Evolutionary conservation across 495 filamentous ascomycete species (phyloP).

Genomic region (Aspergillus leporis): DNA sequence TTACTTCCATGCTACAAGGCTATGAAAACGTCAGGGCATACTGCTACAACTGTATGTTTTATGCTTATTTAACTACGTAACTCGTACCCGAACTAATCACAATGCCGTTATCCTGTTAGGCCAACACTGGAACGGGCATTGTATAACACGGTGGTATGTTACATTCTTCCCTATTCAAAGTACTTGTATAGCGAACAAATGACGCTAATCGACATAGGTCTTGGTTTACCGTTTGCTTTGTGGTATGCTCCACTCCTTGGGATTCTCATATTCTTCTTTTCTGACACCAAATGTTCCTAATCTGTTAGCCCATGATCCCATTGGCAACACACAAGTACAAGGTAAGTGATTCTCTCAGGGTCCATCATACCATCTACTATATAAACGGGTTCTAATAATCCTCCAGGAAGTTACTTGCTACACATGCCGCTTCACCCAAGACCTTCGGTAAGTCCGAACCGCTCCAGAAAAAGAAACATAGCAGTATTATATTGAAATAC

Average conservation of each 20-base stretch:
- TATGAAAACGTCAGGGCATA: constrained; percentile 56
- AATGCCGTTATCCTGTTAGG: constrained; percentile 28
- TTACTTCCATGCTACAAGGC: constrained; percentile 52
- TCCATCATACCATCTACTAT: background rate
- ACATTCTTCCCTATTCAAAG: background rate
- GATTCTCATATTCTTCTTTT: background rate
- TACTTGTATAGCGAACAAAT: background rate
- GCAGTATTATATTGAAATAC: background rate
- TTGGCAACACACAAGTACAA: constrained; percentile 53
- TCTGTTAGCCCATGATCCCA: constrained; percentile 47
- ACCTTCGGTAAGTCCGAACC: constrained; percentile 47
- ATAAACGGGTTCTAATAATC: constrained; percentile 18
- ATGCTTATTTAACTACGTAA: background rate
- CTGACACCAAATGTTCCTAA: background rate
- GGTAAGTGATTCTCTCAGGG: constrained; percentile 22
- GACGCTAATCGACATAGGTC: constrained; percentile 33
- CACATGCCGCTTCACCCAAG: constrained; percentile 55
- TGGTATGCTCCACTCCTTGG: constrained; percentile 36
- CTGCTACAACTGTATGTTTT: constrained; percentile 54
- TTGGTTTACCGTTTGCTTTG: constrained; percentile 56
- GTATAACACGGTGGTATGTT: constrained; percentile 52
- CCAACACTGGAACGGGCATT: constrained; percentile 53
- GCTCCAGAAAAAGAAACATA: background rate
- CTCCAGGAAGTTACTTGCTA: constrained; percentile 51
- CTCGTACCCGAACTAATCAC: constrained; percentile 28